phyloP scores from a whole-genome alignment of 441 rosid species.

The Mallotus japonicus region DNA sequence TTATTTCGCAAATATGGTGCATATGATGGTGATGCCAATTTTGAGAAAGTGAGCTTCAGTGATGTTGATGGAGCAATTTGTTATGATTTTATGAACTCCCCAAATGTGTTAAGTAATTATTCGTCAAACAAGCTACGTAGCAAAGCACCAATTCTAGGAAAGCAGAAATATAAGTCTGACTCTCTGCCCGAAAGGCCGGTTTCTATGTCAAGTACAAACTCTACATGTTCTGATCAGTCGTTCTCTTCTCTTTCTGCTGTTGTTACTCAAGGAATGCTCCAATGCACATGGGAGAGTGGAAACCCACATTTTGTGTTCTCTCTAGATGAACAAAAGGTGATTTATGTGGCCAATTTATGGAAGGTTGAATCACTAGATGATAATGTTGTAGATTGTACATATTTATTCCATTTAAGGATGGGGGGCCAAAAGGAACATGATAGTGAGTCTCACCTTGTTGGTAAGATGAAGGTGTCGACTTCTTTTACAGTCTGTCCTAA shows the following conservation, averaged over 20 bases:
- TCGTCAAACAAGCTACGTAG: conserved; percentile 32
- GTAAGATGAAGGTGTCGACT: conserved; percentile 63
- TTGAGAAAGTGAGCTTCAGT: conserved; percentile 24
- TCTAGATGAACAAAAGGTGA: conserved; percentile 61
- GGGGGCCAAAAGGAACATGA: conserved; percentile 40
- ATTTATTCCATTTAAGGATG: conserved; percentile 48
- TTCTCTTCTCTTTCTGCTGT: conserved; percentile 44
- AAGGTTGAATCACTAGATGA: conserved; percentile 30
- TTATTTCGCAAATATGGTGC: conserved; percentile 40
- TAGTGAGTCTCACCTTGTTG: conserved; percentile 47
- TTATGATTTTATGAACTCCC: conserved; percentile 36
- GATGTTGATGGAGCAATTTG: conserved; percentile 37
- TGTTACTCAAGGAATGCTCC: conserved; percentile 67
- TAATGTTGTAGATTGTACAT: conserved; percentile 40
- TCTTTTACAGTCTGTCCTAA: conserved; percentile 42
- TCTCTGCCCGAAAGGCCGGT: conserved; percentile 28
- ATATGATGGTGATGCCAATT: conserved; percentile 35
- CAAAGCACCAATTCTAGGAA: conserved; percentile 22
- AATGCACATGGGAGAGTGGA: conserved; percentile 57
- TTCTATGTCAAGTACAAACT: conserved; percentile 50
- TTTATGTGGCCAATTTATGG: conserved; percentile 49
- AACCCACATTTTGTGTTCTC: conserved; percentile 72
- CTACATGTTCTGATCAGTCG: conserved; percentile 54
- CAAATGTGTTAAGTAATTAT: conserved; percentile 32
- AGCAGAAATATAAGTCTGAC: conserved; percentile 25